Base-by-base conservation (phyloP, 164 flowering plant species). In the Akebia trifoliata region DNA sequence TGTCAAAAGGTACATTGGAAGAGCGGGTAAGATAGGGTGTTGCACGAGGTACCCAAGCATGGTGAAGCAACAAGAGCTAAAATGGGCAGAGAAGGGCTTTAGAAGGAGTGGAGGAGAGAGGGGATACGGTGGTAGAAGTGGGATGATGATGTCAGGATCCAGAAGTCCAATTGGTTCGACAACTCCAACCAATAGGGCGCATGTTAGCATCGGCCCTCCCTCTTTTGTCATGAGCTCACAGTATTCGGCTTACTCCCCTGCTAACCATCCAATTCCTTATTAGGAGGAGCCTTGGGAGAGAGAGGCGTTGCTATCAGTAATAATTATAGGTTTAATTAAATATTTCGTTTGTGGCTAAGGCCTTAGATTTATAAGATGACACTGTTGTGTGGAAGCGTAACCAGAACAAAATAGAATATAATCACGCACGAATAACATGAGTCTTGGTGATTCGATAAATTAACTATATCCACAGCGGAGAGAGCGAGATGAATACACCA, bases 1-100 rank as follows among this genome's bases (percentile, higher is more conserved):
- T 15, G 15, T 4, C 22, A 10, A 22, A 34, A 83, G 90, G 82
- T 84, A 84, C 74, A 84, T 81, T 57, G 22, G 64, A 21, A 78
- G 70, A 60, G 90, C 87, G 11, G 90, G 90, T 8, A 10, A 55
- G 14, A 32, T 62, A 3, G 77, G 85, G 4, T 84, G 79, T 15
- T 77, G 81, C 57, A 58, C 50, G 42, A 54, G 79, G 63, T 82
- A 78, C 35, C 65, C 79, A 6, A 69, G 69, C 25, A 36, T 2
- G 12, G 79, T 74, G 58, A 81, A 72, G 74, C 74, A 67, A 35
- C 81, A 77, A 54, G 90, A 84, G 74, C 67, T 80, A 4, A 69
- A 52, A 47, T 82, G 87, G 85, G 87, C 82, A 1, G 87, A 84
- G 76, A 82, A 75, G 71, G 87, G 90, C 39, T 82, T 82, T 0